Conservation (phyloP, 2,329 filamentous ascomycete genomes). For the Sclerotiophoma versabilis region DNA sequence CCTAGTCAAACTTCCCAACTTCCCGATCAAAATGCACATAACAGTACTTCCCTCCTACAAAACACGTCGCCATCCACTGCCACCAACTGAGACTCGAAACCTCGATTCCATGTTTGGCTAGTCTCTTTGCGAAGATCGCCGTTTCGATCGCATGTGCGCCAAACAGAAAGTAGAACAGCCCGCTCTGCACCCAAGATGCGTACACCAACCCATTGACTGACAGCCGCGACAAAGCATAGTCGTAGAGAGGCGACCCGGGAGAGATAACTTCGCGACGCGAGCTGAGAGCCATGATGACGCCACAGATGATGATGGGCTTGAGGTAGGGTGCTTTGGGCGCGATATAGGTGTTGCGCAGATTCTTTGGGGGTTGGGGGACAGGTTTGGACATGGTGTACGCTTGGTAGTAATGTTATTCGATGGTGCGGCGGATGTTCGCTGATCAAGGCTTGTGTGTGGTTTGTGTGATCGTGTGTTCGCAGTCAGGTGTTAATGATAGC, state of each 20-base stretch:
- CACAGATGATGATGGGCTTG: conserved; percentile 31
- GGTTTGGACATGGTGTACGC: not conserved
- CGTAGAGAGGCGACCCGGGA: conserved; percentile 29
- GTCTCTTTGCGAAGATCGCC: conserved; percentile 24
- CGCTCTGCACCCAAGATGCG: conserved; percentile 30
- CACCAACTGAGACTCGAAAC: conserved; percentile 25
- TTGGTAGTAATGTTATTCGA: not conserved
- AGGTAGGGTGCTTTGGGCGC: conserved; percentile 23
- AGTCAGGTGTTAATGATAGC: not conserved
- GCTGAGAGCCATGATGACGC: conserved; percentile 34
- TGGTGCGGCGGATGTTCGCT: not conserved
- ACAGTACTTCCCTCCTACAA: conserved; percentile 31
- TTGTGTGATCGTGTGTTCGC: not conserved
- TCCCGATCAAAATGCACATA: conserved; percentile 32
- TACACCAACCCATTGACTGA: conserved; percentile 20
- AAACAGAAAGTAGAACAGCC: conserved; percentile 34
- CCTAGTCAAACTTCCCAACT: conserved; percentile 15
- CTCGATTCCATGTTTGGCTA: conserved; percentile 26
- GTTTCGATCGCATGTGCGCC: conserved; percentile 33
- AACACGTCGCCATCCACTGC: conserved; percentile 37
- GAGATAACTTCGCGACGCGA: conserved; percentile 25
- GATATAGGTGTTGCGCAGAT: conserved; percentile 30
- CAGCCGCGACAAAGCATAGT: conserved; percentile 15
- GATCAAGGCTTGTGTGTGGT: not conserved
- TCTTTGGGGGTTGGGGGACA: conserved; percentile 14